A percentile compares a stretch with the other conserved stretches of the same genome.
Evolutionary conservation across 768 basidiomycete species (phyloP).

Genomic region (Mycena vulgaris): DNA sequence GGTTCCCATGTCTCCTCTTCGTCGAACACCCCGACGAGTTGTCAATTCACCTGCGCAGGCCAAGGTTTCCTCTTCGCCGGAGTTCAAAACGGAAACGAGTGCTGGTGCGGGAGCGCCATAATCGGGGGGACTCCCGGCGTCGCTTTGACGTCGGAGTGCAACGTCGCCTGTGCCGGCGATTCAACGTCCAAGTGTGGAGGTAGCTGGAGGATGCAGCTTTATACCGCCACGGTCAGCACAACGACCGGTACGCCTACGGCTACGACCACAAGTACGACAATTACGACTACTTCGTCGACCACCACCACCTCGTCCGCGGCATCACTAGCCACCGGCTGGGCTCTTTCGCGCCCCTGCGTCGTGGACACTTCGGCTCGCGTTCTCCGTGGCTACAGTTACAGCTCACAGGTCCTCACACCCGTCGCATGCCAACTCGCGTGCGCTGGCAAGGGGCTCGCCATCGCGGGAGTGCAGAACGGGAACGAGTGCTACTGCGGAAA

Average conservation of each 20-base stretch:
- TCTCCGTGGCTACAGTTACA: slow-evolving; percentile 24
- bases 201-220: slow-evolving; percentile 8
- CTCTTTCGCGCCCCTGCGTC: slow-evolving; percentile 24
- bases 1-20: slow-evolving; percentile 38
- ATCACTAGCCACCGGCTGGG: neutral
- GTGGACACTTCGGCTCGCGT: slow-evolving; percentile 23
- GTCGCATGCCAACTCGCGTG: slow-evolving; percentile 27
- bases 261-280: too few relatives aligned
- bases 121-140: neutral
- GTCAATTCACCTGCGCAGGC: slow-evolving; percentile 47
- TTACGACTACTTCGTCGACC: neutral
- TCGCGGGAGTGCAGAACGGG: slow-evolving; percentile 29
- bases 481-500: slow-evolving; percentile 30
- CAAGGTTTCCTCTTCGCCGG: slow-evolving; percentile 43
- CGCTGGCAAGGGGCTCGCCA: neutral
- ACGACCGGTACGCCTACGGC: neutral
- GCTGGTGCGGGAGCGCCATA: slow-evolving; percentile 44
- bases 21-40: slow-evolving; percentile 46
- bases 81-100: slow-evolving; percentile 49
- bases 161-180: neutral
- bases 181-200: slow-evolving; percentile 3
- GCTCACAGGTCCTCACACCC: slow-evolving; percentile 22
- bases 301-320: neutral
- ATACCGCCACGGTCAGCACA: neutral
- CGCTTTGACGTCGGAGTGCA: neutral